Base-by-base conservation (phyloP, 495 filamentous ascomycete species). In the Aspergillus egyptiacus region DNA sequence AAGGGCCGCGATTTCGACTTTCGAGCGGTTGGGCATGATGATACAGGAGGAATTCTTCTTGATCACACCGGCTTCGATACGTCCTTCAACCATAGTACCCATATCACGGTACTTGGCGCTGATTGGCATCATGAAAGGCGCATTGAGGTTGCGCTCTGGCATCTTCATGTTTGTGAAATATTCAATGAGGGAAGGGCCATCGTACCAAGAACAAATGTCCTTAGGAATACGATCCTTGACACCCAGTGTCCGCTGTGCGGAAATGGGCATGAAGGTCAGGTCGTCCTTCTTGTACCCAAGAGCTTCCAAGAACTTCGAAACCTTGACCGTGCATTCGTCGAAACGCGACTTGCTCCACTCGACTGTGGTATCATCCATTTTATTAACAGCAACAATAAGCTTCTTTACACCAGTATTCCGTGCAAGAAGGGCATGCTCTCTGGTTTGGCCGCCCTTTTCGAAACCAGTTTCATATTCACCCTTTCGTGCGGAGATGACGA, bases 381-480 rank as follows among this genome's bases (percentile, higher is more conserved):
- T 99, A 78, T 97, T 99, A 54, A 99, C 89, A 22, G 79, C 93
- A 17, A 99, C 80, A 3, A 97, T 73, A 15, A 99, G 79, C 67
- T 95, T 96, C 73, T 87, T 87, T 24, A 99, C 93, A 60, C 93
- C 91, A 61, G 95, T 89, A n/a, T 95, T 99, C 67, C 96, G 94
- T 40, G 93, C 93, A 42, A 99, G 74, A 63, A 99, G 84, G 36
- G 93, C 93, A 66, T 98, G 93, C 72, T 99, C 93, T 61, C 93
- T 78, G 34, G 94, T 99, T 66, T 99, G 93, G 13, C 94, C 93
- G 43, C 93, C 93, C 71, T 94, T 96, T 64, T 97, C 93, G 65
- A 99, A 99, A n/a, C 93, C 93, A 30, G 93, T 97, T 71, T 99
- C 93, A 63, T 99, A 99, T 70, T 99, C 94, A 65, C 93, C 93